phyloP scores from a whole-genome alignment of 1,284 basidiomycete genomes.

The Ustilago hordei region DNA sequence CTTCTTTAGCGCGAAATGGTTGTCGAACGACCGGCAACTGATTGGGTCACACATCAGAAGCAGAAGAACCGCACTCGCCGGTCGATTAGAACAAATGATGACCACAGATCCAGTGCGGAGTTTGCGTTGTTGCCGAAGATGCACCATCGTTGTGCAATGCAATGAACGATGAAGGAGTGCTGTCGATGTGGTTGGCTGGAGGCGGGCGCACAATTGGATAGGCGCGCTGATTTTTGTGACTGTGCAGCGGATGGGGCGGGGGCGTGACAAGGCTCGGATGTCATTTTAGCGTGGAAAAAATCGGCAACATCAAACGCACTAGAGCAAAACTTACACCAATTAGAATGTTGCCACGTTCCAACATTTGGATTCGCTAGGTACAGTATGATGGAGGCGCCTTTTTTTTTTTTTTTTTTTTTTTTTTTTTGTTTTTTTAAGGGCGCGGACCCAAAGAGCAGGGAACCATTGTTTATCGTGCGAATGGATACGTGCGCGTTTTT shows the following conservation, averaged over 20 bases:
- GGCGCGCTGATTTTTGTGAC: not conserved
- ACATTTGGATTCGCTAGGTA: not conserved
- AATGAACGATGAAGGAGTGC: no score
- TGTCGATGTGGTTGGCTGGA: no score
- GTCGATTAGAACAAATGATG: not conserved
- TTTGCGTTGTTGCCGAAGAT: not conserved
- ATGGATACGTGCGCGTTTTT: no score
- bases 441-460: no score
- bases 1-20: not conserved
- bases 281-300: constrained; percentile 16
- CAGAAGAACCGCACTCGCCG: not conserved
- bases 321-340: not conserved
- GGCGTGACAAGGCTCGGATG: constrained; percentile 9
- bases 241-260: not conserved
- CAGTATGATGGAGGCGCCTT: not conserved
- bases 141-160: not conserved
- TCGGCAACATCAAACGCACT: not conserved
- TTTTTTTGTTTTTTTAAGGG: no score
- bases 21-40: not conserved
- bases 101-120: not conserved
- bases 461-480: no score
- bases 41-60: not conserved
- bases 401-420: no score
- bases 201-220: not conserved
- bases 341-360: constrained; percentile 4